Evolutionary conservation across 768 basidiomycete species (phyloP).

Genomic region (Mycena maculata): DNA sequence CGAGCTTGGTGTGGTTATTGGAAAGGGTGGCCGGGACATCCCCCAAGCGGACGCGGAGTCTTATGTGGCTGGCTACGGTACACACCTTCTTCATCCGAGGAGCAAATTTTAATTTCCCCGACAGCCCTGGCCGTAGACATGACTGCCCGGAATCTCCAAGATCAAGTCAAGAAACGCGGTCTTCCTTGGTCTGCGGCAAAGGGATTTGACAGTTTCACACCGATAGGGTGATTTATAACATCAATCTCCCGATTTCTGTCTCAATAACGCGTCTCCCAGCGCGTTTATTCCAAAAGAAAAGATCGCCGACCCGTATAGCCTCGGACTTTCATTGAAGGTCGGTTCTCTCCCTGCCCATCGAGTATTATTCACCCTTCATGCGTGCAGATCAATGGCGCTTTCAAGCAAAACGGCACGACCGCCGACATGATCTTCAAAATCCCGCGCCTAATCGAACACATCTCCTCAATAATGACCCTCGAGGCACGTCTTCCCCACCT

Average conservation of each 20-base stretch:
- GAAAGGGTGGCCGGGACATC: constrained; percentile 88
- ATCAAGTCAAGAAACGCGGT: constrained; percentile 90
- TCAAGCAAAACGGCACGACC: constrained; percentile 89
- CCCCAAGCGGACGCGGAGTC: constrained; percentile 74
- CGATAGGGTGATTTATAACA: constrained; percentile 69
- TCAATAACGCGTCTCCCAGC: constrained; percentile 49
- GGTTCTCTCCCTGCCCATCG: neutral
- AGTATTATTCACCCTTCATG: neutral
- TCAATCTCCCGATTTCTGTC: neutral
- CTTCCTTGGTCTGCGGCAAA: constrained; percentile 99
- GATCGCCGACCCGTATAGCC: constrained; percentile 78
- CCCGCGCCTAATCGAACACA: constrained; percentile 86
- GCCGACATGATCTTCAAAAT: constrained; percentile 94
- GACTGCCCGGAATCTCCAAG: constrained; percentile 96
- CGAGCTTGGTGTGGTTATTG: constrained; percentile 97
- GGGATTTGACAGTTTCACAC: constrained; percentile 97
- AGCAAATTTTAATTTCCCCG: neutral
- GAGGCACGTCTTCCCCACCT: constrained; percentile 67
- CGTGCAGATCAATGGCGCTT: constrained; percentile 80
- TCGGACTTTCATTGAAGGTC: constrained; percentile 83
- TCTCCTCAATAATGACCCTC: constrained; percentile 97
- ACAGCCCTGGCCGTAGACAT: constrained; percentile 94
- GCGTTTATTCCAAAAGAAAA: constrained; percentile 83
- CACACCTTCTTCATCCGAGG: constrained; percentile 39
- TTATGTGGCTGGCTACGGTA: constrained; percentile 94